Evolutionary conservation across 345 rosid genomes (phyloP).

Genomic region (Rhizophora mangle): DNA sequence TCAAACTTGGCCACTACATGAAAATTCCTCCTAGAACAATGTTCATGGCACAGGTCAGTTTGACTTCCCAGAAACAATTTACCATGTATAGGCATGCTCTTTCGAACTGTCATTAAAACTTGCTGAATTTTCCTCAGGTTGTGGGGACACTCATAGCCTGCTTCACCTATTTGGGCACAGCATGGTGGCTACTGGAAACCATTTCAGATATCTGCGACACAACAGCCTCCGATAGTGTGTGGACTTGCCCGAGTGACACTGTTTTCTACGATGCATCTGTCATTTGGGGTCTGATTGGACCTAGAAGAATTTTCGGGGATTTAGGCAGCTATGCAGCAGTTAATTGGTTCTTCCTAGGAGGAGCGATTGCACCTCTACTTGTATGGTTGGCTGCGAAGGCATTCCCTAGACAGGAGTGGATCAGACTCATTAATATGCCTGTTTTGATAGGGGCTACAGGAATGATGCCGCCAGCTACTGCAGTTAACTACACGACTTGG

Average conservation of each 20-base stretch:
- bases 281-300: conserved; percentile 92
- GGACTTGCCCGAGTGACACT: conserved; percentile 89
- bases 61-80: background rate
- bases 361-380: conserved; percentile 69
- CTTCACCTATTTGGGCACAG: conserved; percentile 68
- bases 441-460: conserved; percentile 81
- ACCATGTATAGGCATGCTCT: background rate
- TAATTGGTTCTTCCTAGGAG: conserved; percentile 89
- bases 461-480: conserved; percentile 96
- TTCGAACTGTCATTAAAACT: background rate
- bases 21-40: conserved; percentile 93
- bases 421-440: conserved; percentile 84
- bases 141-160: conserved; percentile 88
- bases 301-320: conserved; percentile 87
- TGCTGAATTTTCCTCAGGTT: conserved; percentile 36
- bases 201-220: conserved; percentile 74
- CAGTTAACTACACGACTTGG: conserved; percentile 96
- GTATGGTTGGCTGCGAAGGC: conserved; percentile 80
- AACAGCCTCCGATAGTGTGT: conserved; percentile 55
- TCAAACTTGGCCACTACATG: conserved; percentile 98
- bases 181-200: conserved; percentile 98
- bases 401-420: conserved; percentile 81
- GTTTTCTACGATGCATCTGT: conserved; percentile 96
- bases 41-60: conserved; percentile 91
- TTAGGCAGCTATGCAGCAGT: conserved; percentile 65